Evolutionary conservation across 306 rosid genomes (phyloP).

Genomic region (Quercus robur): DNA sequence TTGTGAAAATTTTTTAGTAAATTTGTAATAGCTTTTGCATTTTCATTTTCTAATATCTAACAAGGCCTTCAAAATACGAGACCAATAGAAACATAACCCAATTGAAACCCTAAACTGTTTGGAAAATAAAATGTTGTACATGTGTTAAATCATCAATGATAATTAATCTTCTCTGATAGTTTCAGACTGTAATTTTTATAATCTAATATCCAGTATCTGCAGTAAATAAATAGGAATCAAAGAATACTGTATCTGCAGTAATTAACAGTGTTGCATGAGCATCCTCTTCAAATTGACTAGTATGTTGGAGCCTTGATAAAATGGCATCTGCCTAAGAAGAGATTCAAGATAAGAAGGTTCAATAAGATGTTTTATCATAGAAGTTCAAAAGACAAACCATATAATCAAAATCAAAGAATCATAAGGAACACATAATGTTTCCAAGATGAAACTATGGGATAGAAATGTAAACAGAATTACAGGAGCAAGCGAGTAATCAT

Average conservation of each 20-base stretch:
- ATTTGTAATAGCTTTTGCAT: too few relatives aligned
- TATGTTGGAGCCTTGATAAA: conserved; percentile 44
- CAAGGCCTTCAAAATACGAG: too few relatives aligned
- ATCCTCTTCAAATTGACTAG: conserved; percentile 44
- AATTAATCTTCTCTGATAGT: too few relatives aligned
- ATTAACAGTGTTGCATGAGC: conserved; percentile 52
- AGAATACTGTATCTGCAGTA: conserved; percentile 86
- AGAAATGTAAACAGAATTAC: not conserved
- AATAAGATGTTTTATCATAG: not conserved
- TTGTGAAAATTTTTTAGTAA: too few relatives aligned
- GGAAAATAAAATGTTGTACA: too few relatives aligned
- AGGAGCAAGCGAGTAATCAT: too few relatives aligned
- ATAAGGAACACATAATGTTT: not conserved
- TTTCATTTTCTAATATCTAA: too few relatives aligned
- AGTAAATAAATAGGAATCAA: conserved; percentile 14
- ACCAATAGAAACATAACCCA: too few relatives aligned
- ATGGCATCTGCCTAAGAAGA: conserved; percentile 87
- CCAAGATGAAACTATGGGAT: not conserved
- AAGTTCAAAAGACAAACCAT: not conserved
- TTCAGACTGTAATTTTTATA: too few relatives aligned
- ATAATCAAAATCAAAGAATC: not conserved
- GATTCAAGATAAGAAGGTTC: conserved; percentile 13
- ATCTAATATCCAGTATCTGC: not conserved
- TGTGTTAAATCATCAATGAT: too few relatives aligned
- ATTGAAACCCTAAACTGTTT: too few relatives aligned